Percentiles rank a stretch among this genome's conserved stretches.
Conservation (phyloP, 768 basidiomycete species). For the Tylopilus subfusipes region DNA sequence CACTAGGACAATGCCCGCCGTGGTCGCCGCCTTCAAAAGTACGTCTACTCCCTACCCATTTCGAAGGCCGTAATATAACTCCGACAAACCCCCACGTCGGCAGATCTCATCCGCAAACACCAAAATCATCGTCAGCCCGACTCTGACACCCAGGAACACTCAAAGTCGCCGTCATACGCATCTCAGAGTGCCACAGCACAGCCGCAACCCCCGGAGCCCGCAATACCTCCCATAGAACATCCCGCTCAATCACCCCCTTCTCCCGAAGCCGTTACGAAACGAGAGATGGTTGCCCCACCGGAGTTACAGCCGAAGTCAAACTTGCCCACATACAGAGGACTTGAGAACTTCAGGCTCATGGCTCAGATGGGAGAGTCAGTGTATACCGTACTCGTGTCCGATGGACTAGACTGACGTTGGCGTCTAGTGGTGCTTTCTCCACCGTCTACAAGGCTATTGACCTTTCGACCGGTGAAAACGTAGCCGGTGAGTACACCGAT, state of each 20-base stretch:
- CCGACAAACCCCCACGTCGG: constrained; percentile 21
- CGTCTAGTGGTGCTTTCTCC: constrained; percentile 87
- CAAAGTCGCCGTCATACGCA: constrained; percentile 15
- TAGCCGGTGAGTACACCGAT: constrained; percentile 59
- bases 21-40: constrained; percentile 91
- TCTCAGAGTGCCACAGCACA: constrained; percentile 30
- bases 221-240: constrained; percentile 35
- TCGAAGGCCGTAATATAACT: constrained; percentile 11
- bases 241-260: constrained; percentile 29
- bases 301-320: constrained; percentile 72
- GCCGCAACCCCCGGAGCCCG: constrained; percentile 37
- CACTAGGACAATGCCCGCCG: constrained; percentile 55
- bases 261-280: constrained; percentile 13
- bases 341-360: constrained; percentile 72
- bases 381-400: not conserved
- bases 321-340: constrained; percentile 84
- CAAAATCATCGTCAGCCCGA: constrained; percentile 55
- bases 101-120: constrained; percentile 76
- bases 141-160: constrained; percentile 27
- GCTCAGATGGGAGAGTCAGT: constrained; percentile 95
- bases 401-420: constrained; percentile 13
- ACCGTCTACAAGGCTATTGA: constrained; percentile 95
- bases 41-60: constrained; percentile 21
- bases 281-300: constrained; percentile 52
- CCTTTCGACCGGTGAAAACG: constrained; percentile 65